Evolutionary conservation across 257 asterid genomes (phyloP), one percentile per base, ranked within the genome.

Genomic region (Agastache rugosa): DNA sequence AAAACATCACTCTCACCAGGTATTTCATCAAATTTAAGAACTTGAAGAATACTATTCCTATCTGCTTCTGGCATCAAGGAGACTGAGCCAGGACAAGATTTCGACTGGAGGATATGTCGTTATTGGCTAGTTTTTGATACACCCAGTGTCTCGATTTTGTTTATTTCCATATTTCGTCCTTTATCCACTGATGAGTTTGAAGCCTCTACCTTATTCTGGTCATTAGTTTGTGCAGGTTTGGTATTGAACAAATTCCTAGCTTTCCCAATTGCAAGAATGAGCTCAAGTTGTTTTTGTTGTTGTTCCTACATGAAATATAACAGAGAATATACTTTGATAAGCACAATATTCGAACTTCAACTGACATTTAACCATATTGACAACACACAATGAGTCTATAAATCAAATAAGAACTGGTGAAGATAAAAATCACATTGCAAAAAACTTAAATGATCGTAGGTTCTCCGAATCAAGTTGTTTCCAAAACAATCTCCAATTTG

Each of bases 241-340:
- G 66, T 23, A 19, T 74, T 69, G 74, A 66, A 79, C 62, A 80
- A 80, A 22, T 75, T 83, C 45, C 71, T 77, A 14, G 76, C 80
- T 75, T 78, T 78, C 20, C 80, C 87, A 2, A 78, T 62, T 34
- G 85, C 83, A 72, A 90, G 90, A 74, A 91, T 88, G 77, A 88
- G 90, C 69, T 91, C 87, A 0, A 91, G 88, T 69, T 89, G 96
- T 79, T 91, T 91, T 58, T 90, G 90, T 61, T 90, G 97, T 67
- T 91, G 97, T 68, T 91, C 97, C 96, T 91, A 45, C 77, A 78
- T 45, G 68, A 65, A 71, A 69, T 25, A 27, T 75, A 61, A 15
- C 22, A 74, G 31, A 11, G 11, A 48, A 42, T 44, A 12, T 65
- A 27, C 29, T 63, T 59, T 59, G 53, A 51, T 74, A 14, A 69